Evolutionary conservation across 208 protist species (phyloP).

Genomic region (Hexamita inflata): DNA sequence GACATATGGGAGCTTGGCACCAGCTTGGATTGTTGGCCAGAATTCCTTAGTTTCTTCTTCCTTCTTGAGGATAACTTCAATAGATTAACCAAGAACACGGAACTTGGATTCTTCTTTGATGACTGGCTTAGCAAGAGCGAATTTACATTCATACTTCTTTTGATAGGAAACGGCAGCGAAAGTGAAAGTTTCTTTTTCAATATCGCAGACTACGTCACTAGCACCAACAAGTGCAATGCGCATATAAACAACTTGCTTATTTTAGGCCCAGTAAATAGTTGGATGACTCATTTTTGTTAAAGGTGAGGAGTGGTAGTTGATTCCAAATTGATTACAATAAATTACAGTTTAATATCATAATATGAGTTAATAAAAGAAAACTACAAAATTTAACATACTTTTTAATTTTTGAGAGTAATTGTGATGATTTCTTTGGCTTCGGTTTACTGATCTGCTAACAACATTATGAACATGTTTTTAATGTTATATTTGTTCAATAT

Average conservation of each 20-base stretch:
- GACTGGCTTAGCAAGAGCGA: neutral
- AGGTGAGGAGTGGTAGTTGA: too few species aligned
- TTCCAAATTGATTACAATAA: constrained; percentile 8
- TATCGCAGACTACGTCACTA: neutral
- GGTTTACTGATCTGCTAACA: too few species aligned
- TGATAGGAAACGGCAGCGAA: neutral
- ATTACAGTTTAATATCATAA: constrained; percentile 1
- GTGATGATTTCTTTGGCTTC: too few species aligned
- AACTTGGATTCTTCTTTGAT: neutral
- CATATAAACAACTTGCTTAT: constrained; percentile 18
- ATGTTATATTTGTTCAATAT: too few species aligned
- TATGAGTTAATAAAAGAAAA: too few species aligned
- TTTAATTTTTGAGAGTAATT: too few species aligned
- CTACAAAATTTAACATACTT: too few species aligned
- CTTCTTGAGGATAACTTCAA: constrained; percentile 6
- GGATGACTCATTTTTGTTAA: neutral
- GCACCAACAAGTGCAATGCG: neutral
- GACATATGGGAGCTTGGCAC: constrained; percentile 20
- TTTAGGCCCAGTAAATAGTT: constrained; percentile 25
- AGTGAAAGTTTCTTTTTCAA: neutral
- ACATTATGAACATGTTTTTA: too few species aligned
- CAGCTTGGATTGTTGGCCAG: neutral
- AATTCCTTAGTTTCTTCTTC: neutral
- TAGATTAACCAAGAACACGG: neutral
- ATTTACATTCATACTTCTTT: neutral